Percentiles rank a stretch among this genome's conserved stretches.
Conservation (phyloP, 176 grass and related monocot genomes). For the Poa pratensis region DNA sequence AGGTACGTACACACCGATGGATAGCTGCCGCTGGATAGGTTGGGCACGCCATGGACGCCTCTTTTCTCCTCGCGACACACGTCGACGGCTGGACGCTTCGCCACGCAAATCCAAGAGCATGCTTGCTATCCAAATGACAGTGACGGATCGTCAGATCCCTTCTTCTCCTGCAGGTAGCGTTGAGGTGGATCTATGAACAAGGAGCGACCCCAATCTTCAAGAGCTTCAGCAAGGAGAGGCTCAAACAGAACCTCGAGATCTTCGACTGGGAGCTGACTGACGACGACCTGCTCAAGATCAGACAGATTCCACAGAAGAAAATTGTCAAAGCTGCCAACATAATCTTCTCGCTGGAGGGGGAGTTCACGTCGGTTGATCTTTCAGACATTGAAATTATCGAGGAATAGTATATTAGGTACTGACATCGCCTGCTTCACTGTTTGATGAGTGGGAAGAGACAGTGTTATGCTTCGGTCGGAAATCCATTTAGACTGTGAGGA, state of each 20-base stretch:
- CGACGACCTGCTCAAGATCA: slow-evolving; percentile 55
- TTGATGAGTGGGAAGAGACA: too few relatives aligned
- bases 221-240: slow-evolving; percentile 61
- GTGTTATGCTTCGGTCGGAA: too few relatives aligned
- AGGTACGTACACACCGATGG: not conserved
- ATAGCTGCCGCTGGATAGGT: not conserved
- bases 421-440: too few relatives aligned
- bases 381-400: slow-evolving; percentile 46
- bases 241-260: slow-evolving; percentile 47
- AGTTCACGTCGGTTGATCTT: slow-evolving; percentile 35
- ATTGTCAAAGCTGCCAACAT: not conserved
- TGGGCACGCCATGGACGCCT: not conserved
- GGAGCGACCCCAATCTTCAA: slow-evolving; percentile 52
- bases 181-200: slow-evolving; percentile 66
- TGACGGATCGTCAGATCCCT: not conserved
- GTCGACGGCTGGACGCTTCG: too few relatives aligned
- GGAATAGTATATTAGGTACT: slow-evolving; percentile 12
- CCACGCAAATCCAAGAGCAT: too few relatives aligned
- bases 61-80: too few relatives aligned
- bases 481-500: too few relatives aligned
- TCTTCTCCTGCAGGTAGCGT: slow-evolving; percentile 45
- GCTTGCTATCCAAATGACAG: not conserved
- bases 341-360: slow-evolving; percentile 41
- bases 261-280: slow-evolving; percentile 53
- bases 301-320: slow-evolving; percentile 58